Evolutionary conservation across 2,329 filamentous ascomycete species (phyloP).

Genomic region (Teratosphaeria zuluensis): DNA sequence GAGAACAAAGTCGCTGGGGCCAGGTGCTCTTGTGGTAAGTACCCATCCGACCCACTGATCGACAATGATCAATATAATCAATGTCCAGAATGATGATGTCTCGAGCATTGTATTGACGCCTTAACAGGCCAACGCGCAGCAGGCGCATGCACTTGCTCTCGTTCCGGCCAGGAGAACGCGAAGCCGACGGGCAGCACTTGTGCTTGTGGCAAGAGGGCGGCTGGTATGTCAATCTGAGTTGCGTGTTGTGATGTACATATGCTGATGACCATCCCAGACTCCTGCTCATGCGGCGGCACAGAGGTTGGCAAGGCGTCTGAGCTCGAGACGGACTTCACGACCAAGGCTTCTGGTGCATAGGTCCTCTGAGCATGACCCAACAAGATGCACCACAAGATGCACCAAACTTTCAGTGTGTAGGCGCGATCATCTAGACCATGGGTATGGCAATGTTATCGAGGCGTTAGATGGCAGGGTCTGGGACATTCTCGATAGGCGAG

Average conservation of each 20-base stretch:
- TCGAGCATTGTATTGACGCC: background rate
- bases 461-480: background rate
- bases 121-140: constrained; percentile 57
- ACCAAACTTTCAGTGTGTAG: too few relatives aligned
- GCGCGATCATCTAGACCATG: background rate
- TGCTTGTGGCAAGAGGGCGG: constrained; percentile 65
- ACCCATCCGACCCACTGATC: background rate
- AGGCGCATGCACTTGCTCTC: constrained; percentile 72
- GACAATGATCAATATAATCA: background rate
- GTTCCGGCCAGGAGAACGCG: constrained; percentile 61
- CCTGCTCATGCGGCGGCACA: constrained; percentile 66
- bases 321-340: constrained; percentile 82
- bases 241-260: background rate
- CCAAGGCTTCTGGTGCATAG: constrained; percentile 36
- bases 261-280: constrained; percentile 17
- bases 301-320: constrained; percentile 51
- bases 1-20: constrained; percentile 69
- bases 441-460: background rate
- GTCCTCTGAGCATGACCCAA: constrained; percentile 7
- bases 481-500: background rate
- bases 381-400: too few relatives aligned
- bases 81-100: background rate
- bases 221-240: constrained; percentile 40
- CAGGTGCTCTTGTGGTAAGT: constrained; percentile 70
- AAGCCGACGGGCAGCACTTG: constrained; percentile 53